Evolutionary conservation across 2,329 filamentous ascomycete genomes (phyloP).

Genomic region (Neonectria magnoliae): DNA sequence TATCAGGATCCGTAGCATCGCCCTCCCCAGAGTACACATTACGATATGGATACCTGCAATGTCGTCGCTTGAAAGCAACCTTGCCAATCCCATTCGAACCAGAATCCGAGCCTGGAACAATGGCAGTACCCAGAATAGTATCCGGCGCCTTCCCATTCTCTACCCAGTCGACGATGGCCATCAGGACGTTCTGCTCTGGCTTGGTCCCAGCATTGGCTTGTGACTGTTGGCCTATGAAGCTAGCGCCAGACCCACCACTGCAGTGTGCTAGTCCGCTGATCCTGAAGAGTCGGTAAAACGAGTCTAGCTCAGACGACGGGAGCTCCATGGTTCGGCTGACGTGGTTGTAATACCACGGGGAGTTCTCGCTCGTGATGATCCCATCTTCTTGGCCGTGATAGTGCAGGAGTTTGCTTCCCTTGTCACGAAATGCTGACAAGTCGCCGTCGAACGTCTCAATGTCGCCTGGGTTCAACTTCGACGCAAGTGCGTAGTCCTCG

Average conservation of each 20-base stretch:
- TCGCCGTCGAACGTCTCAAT: constrained; percentile 49
- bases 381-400: constrained; percentile 56
- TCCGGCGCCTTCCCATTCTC: constrained; percentile 36
- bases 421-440: constrained; percentile 48
- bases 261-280: constrained; percentile 64
- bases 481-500: constrained; percentile 51
- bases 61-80: not conserved
- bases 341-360: constrained; percentile 34
- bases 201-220: constrained; percentile 36
- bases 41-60: not conserved
- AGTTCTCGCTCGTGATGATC: constrained; percentile 50
- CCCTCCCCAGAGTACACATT: not conserved
- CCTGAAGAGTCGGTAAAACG: constrained; percentile 62
- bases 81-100: not conserved
- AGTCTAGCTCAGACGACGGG: constrained; percentile 47
- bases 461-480: constrained; percentile 31
- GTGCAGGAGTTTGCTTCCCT: constrained; percentile 55
- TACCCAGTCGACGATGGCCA: constrained; percentile 60
- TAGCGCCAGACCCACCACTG: constrained; percentile 54
- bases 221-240: constrained; percentile 41
- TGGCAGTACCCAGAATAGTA: not conserved
- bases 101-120: not conserved
- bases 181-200: constrained; percentile 55
- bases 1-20: not conserved
- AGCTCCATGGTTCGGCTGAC: constrained; percentile 40